Conservation (phyloP, 2,329 filamentous ascomycete species). For the Talaromyces sp. region DNA sequence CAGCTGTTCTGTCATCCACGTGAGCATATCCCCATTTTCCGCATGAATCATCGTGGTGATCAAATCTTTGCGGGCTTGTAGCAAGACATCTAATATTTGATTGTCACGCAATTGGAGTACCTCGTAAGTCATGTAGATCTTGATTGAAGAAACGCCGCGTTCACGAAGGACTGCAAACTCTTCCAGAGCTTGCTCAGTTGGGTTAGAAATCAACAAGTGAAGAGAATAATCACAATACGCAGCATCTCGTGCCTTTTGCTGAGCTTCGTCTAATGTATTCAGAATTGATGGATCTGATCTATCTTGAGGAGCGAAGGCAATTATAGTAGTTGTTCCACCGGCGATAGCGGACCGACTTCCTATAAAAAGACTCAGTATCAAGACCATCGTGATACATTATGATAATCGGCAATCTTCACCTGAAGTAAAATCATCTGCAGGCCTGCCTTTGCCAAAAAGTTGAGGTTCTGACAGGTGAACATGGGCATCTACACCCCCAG, state of each 20-base stretch:
- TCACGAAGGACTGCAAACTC: slow-evolving; percentile 36
- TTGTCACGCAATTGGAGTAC: slow-evolving; percentile 40
- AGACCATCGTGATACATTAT: slow-evolving; percentile 25
- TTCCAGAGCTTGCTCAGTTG: slow-evolving; percentile 29
- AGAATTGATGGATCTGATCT: slow-evolving; percentile 45
- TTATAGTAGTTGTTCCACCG: slow-evolving; percentile 49
- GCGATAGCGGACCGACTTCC: slow-evolving; percentile 42
- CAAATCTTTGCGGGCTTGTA: slow-evolving; percentile 37
- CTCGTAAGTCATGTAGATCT: slow-evolving; percentile 50
- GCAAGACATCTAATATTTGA: slow-evolving; percentile 44
- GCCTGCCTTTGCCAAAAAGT: slow-evolving; percentile 23
- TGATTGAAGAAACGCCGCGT: slow-evolving; percentile 45
- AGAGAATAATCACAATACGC: slow-evolving; percentile 53
- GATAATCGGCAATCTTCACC: slow-evolving; percentile 1
- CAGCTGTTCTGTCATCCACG: slow-evolving; percentile 34
- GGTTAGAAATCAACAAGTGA: slow-evolving; percentile 45
- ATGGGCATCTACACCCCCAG: slow-evolving; percentile 50
- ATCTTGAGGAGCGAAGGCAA: slow-evolving; percentile 49
- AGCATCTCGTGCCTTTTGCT: slow-evolving; percentile 41
- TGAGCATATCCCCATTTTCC: slow-evolving; percentile 47
- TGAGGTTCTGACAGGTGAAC: slow-evolving; percentile 48
- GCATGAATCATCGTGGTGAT: slow-evolving; percentile 43
- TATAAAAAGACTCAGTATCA: neutral
- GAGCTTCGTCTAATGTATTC: slow-evolving; percentile 42
- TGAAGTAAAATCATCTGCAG: slow-evolving; percentile 46